Evolutionary conservation across 2,329 filamentous ascomycete species (phyloP).

Genomic region (Sphaceloma murrayae): DNA sequence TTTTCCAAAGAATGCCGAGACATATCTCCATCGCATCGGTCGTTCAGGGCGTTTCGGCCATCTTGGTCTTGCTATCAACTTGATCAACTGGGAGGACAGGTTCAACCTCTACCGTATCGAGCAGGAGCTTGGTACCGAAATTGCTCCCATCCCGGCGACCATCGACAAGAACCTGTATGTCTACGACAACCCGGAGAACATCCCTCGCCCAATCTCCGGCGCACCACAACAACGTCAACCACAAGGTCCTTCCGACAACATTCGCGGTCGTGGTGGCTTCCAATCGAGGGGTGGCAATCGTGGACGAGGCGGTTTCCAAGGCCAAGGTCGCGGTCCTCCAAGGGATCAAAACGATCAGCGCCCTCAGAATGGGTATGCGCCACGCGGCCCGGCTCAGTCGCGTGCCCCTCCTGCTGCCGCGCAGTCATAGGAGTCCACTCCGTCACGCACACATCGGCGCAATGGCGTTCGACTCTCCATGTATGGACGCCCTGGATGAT

Average conservation of each 20-base stretch:
- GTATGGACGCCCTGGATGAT: constrained; percentile 13
- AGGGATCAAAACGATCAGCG: constrained; percentile 24
- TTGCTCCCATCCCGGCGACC: constrained; percentile 83
- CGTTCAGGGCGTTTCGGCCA: constrained; percentile 95
- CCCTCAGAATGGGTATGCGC: constrained; percentile 24
- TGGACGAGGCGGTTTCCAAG: constrained; percentile 26
- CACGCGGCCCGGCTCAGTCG: constrained; percentile 21
- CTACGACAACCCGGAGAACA: constrained; percentile 91
- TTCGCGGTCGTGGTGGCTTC: constrained; percentile 25
- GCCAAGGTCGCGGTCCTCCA: constrained; percentile 26
- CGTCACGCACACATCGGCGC: constrained; percentile 23
- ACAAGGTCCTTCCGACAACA: constrained; percentile 28
- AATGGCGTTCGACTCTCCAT: constrained; percentile 19
- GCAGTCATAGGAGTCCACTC: constrained; percentile 16
- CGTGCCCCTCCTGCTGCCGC: constrained; percentile 24
- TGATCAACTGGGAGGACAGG: constrained; percentile 98
- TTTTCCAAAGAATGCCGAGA: constrained; percentile 98
- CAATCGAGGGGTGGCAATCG: constrained; percentile 27
- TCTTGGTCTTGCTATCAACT: constrained; percentile 91
- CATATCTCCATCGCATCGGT: constrained; percentile 95
- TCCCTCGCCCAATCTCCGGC: constrained; percentile 69
- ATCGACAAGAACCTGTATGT: constrained; percentile 99
- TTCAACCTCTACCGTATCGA: constrained; percentile 99
- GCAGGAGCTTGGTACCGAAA: constrained; percentile 92
- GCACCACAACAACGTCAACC: constrained; percentile 31